Percentiles rank a stretch among this genome's conserved stretches.
These are phyloP conservation scores for Paecilomyces dactylethromorphus DNA, from an alignment of 2,329 filamentous ascomycete genomes.

Conservation along the genomic window DNA sequence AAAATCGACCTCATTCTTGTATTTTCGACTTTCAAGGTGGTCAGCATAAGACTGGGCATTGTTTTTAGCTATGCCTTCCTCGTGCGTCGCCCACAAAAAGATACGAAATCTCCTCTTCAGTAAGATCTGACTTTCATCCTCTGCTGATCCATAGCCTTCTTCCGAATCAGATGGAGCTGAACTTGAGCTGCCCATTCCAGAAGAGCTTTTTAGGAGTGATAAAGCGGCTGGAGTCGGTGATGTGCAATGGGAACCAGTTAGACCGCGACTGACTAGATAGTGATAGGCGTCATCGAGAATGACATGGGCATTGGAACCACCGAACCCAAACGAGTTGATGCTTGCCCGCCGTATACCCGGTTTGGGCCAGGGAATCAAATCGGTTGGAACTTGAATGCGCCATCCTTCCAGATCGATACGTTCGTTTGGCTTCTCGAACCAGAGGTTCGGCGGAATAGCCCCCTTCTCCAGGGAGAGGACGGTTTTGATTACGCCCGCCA, in stretches of 20 bases:
- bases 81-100: too few relatives aligned
- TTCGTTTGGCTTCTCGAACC: constrained; percentile 17
- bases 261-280: neutral
- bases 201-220: neutral
- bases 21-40: too few relatives aligned
- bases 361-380: constrained; percentile 4
- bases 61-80: neutral
- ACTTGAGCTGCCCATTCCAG: too few relatives aligned
- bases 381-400: constrained; percentile 6
- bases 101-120: too few relatives aligned
- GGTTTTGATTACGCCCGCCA: constrained; percentile 18
- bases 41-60: neutral
- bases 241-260: too few relatives aligned
- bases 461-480: constrained; percentile 14
- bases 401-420: constrained; percentile 10
- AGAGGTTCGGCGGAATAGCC: constrained; percentile 16
- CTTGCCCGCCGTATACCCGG: constrained; percentile 15
- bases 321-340: constrained; percentile 42
- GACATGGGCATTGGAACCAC: constrained; percentile 41
- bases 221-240: too few relatives aligned
- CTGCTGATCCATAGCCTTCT: too few relatives aligned
- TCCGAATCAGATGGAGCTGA: too few relatives aligned
- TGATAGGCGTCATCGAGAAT: constrained; percentile 29
- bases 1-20: too few relatives aligned
- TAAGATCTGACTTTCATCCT: too few relatives aligned